Base-by-base conservation (phyloP, 768 basidiomycete genomes). In the Termitomyces sp. region DNA sequence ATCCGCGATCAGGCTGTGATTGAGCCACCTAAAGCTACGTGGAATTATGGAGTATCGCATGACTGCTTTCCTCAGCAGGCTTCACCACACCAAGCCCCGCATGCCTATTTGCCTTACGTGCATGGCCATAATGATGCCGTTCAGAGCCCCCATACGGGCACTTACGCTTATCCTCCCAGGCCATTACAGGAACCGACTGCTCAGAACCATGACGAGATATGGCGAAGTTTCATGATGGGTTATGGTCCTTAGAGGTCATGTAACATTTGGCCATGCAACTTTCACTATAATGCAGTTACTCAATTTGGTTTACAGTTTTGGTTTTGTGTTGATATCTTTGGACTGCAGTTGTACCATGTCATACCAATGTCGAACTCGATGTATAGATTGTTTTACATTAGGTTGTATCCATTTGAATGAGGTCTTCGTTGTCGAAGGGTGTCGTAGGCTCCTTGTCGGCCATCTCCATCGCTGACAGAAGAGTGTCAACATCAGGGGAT, bases 401-500 rank as follows among this genome's bases (percentile, higher is more conserved):
- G 46, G 63, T 36, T n/a, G 37, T 60, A 63, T 88, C 85, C 81
- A 89, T 87, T 63, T 75, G 79, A 55, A 88, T 77, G 31, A 89
- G 71, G 52, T 74, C 74, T 53, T 83, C 82, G 12, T 76, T 76
- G 31, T 80, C 76, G 17, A 77, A 67, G 6, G 66, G 58, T 29
- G 66, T 43, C 25, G 67, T 31, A 12, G 73, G 65, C 5, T 68
- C 66, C 34, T 69, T 70, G 56, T 87, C 85, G 17, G 79, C 78
- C 29, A 75, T 65, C 54, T 88, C 86, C 80, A 94, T 81, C 12
- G 86, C 85, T 7, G 77, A 69, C 9, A 97, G 76, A 31, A 97
- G 77, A 0, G 83, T 74, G 50, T 95, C 91, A 20, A 96, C 78
- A 67, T 97, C 86, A 0, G 95, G 95, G 0, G 93, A 89, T 40